These are phyloP conservation scores for Talaromyces stipitatus DNA, from an alignment of 495 filamentous ascomycete species.

Conservation along the genomic window DNA sequence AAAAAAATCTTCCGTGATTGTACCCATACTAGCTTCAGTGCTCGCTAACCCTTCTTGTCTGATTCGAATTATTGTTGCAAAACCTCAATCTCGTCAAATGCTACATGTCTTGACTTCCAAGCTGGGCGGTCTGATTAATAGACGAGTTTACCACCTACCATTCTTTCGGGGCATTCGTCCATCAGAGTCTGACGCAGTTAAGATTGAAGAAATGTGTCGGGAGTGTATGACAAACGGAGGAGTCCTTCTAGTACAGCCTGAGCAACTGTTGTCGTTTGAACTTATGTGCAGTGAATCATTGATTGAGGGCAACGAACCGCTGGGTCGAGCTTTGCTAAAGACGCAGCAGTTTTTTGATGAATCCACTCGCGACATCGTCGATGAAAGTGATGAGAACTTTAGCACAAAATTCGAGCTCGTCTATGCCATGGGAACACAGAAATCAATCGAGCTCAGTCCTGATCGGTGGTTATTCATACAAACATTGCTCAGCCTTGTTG, in stretches of 20 bases:
- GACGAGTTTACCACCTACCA: constrained; percentile 49
- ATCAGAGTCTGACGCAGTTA: constrained; percentile 13
- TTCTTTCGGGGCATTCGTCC: constrained; percentile 44
- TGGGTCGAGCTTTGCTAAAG: constrained; percentile 23
- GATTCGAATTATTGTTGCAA: constrained; percentile 51
- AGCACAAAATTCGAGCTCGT: constrained; percentile 50
- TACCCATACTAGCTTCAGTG: constrained; percentile 48
- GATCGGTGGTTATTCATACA: constrained; percentile 51
- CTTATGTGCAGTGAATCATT: constrained; percentile 50
- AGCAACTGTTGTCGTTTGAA: constrained; percentile 59
- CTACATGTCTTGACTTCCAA: constrained; percentile 44
- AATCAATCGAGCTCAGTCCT: constrained; percentile 43
- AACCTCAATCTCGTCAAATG: constrained; percentile 53
- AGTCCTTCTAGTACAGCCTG: constrained; percentile 53
- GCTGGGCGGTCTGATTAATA: constrained; percentile 47
- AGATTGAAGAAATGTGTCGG: constrained; percentile 14
- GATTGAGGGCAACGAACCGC: constrained; percentile 3
- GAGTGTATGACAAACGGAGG: constrained; percentile 39
- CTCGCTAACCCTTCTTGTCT: constrained; percentile 45
- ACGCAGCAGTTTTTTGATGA: constrained; percentile 32
- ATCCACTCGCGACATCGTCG: constrained; percentile 43
- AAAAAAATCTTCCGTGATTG: constrained; percentile 61
- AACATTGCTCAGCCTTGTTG: constrained; percentile 36
- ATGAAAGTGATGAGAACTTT: constrained; percentile 56
- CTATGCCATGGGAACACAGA: constrained; percentile 53